Conservation (phyloP, 1,284 basidiomycete species). For the Apiotrichum brassicae region DNA sequence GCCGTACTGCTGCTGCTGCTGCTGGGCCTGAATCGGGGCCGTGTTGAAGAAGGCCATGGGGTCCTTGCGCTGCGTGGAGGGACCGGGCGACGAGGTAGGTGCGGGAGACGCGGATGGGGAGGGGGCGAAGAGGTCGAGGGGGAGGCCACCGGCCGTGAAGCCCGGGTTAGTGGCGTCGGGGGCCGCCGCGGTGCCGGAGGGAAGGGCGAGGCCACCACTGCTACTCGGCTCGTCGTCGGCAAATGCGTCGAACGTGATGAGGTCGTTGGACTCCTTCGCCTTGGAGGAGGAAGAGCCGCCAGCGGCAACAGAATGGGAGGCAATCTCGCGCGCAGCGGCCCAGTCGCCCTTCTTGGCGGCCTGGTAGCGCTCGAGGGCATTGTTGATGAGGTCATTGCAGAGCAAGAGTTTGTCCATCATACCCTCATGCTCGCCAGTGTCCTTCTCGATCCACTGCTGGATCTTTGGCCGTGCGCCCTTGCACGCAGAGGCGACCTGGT, state of each 20-base stretch:
- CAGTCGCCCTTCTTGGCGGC: constrained; percentile 86
- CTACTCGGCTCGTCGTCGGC: constrained; percentile 30
- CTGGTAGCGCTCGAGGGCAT: constrained; percentile 80
- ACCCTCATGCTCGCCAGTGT: constrained; percentile 65
- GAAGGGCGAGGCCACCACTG: constrained; percentile 37
- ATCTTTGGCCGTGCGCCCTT: constrained; percentile 82
- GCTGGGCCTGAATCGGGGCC: not conserved
- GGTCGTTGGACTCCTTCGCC: constrained; percentile 24
- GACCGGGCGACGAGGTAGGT: constrained; percentile 7
- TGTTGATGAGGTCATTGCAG: constrained; percentile 97
- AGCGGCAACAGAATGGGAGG: constrained; percentile 13
- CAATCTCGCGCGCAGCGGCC: constrained; percentile 39
- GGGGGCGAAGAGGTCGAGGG: constrained; percentile 46
- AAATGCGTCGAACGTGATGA: constrained; percentile 48
- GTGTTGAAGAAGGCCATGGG: constrained; percentile 45
- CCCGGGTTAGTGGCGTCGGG: constrained; percentile 22
- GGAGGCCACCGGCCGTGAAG: constrained; percentile 40
- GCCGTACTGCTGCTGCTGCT: constrained; percentile 9
- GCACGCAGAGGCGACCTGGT: constrained; percentile 87
- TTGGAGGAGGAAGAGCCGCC: not conserved
- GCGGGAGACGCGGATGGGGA: constrained; percentile 30
- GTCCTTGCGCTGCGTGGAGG: constrained; percentile 23
- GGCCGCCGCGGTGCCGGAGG: constrained; percentile 22
- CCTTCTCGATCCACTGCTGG: constrained; percentile 98
- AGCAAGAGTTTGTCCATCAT: constrained; percentile 88